Conservation (phyloP, 495 filamentous ascomycete species). For the Podospora pseudopauciseta region DNA sequence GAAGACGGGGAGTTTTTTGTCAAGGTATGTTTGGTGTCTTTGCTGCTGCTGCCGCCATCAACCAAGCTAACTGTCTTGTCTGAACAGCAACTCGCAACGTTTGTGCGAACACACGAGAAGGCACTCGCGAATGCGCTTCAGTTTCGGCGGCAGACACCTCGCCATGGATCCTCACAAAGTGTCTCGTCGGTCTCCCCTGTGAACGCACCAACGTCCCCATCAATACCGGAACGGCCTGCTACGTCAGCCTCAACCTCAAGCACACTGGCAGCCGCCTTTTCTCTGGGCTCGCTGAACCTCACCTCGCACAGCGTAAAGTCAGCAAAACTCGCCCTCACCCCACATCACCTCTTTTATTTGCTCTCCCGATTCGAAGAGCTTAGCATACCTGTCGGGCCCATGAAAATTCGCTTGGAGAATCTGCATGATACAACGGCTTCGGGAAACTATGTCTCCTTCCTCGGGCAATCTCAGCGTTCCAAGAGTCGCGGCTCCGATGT, state of each 20-base stretch:
- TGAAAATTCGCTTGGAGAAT: constrained; percentile 94
- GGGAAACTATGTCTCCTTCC: constrained; percentile 93
- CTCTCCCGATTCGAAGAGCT: constrained; percentile 92
- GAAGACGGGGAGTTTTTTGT: constrained; percentile 89
- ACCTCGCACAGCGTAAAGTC: constrained; percentile 80
- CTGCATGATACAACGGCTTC: constrained; percentile 82
- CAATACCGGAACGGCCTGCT: constrained; percentile 50
- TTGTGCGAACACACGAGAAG: constrained; percentile 95
- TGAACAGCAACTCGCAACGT: constrained; percentile 80
- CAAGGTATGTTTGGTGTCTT: constrained; percentile 54
- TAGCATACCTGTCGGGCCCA: constrained; percentile 82
- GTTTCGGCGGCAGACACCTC: constrained; percentile 62
- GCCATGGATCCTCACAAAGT: constrained; percentile 60
- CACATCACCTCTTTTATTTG: constrained; percentile 95
- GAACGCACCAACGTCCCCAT: constrained; percentile 45
- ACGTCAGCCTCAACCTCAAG: constrained; percentile 65
- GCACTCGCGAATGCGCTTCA: constrained; percentile 94
- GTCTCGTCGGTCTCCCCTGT: constrained; percentile 48
- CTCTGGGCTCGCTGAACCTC: constrained; percentile 78
- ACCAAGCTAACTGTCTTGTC: constrained; percentile 5
- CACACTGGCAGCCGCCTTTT: constrained; percentile 76
- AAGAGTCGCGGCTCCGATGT: constrained; percentile 75
- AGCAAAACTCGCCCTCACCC: constrained; percentile 88
- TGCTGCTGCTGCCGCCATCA: background rate
- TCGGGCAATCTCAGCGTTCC: constrained; percentile 70